Evolutionary conservation across 495 filamentous ascomycete species (phyloP).

Genomic region (Penicillium ucsense): DNA sequence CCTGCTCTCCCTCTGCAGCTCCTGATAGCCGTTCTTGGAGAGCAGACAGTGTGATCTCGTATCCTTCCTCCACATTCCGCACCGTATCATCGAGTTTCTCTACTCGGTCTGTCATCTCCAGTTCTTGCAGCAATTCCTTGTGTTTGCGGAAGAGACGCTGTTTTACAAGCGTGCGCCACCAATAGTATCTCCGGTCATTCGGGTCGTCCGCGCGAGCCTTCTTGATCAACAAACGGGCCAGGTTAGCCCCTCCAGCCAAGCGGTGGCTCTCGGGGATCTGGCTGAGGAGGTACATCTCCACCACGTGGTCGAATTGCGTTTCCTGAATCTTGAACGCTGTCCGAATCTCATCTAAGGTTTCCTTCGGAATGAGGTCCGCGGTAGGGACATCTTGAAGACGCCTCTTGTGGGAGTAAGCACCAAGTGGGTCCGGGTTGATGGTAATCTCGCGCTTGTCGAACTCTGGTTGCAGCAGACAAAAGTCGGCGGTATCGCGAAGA

Average conservation of each 20-base stretch:
- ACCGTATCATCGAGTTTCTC: conserved; percentile 75
- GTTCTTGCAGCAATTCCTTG: conserved; percentile 62
- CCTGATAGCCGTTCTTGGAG: conserved; percentile 31
- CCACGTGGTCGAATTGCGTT: conserved; percentile 76
- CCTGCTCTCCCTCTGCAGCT: conserved; percentile 7
- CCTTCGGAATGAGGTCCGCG: conserved; percentile 50
- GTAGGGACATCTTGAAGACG: conserved; percentile 44
- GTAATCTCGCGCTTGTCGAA: conserved; percentile 35
- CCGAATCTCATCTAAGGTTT: conserved; percentile 50
- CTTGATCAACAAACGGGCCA: conserved; percentile 41
- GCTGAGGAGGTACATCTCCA: conserved; percentile 84
- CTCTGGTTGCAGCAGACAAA: conserved; percentile 49
- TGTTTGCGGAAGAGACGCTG: conserved; percentile 73
- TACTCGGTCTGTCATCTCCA: conserved; percentile 66
- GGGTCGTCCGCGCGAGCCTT: conserved; percentile 41
- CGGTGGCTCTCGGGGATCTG: conserved; percentile 56
- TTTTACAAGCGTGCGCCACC: conserved; percentile 79
- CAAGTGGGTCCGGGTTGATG: conserved; percentile 34
- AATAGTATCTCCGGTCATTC: conserved; percentile 57
- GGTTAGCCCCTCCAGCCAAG: conserved; percentile 40
- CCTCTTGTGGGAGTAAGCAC: conserved; percentile 26
- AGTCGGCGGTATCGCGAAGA: conserved; percentile 75
- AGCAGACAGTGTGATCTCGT: conserved; percentile 54
- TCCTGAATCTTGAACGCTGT: conserved; percentile 63
- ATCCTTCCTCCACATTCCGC: conserved; percentile 71